These are phyloP conservation scores for Fraxinus nigra DNA, from an alignment of 305 asterid species.

Conservation along the genomic window DNA sequence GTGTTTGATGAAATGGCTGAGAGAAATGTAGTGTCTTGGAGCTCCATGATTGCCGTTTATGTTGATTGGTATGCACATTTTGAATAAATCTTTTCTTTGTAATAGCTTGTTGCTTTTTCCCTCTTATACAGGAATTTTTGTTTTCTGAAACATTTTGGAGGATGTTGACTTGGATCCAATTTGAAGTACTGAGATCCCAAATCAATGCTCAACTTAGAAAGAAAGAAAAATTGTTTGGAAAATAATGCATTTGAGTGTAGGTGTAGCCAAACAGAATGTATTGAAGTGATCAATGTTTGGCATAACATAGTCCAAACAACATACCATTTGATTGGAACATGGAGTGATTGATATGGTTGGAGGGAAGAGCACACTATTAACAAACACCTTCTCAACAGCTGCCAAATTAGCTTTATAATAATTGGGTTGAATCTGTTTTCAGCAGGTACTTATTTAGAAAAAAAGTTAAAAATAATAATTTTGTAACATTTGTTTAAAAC, in stretches of 20 bases:
- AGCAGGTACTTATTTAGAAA: neutral
- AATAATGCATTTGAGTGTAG: neutral
- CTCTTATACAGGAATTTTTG: neutral
- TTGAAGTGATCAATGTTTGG: neutral
- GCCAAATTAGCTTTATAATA: neutral
- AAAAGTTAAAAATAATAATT: neutral
- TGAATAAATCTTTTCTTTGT: neutral
- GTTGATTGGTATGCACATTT: slow-evolving; percentile 47
- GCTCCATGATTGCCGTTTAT: slow-evolving; percentile 62
- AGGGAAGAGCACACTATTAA: neutral
- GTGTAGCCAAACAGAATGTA: neutral
- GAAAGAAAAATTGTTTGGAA: neutral
- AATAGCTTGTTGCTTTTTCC: neutral
- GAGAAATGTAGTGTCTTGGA: slow-evolving; percentile 67
- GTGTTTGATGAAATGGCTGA: slow-evolving; percentile 61
- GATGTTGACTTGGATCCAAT: neutral
- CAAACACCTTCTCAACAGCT: neutral
- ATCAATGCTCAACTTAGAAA: neutral
- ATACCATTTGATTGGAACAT: neutral
- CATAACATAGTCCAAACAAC: neutral
- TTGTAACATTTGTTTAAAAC: neutral
- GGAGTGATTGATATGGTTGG: neutral
- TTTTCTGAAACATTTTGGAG: neutral
- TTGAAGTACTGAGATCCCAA: neutral
- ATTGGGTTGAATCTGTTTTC: neutral